Percentiles rank a stretch among this genome's conserved stretches.
phyloP scores from a whole-genome alignment of 257 asterid genomes.

The Salvia rosmarinus region DNA sequence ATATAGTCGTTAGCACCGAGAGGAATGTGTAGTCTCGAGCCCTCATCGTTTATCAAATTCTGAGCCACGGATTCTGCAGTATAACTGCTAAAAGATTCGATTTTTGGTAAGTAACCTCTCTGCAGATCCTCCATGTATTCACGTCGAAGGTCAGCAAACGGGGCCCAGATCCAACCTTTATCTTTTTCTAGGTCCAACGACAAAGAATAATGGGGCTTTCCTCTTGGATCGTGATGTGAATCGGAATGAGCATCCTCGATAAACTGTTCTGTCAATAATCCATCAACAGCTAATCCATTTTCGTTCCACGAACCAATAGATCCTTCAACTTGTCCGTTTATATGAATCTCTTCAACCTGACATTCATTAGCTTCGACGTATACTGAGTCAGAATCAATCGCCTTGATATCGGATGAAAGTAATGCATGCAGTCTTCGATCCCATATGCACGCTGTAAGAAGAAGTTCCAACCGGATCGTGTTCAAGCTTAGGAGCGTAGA shows the following conservation, averaged over 20 bases:
- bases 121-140: constrained; percentile 67
- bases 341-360: constrained; percentile 46
- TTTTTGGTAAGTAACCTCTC: constrained; percentile 63
- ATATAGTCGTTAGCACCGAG: constrained; percentile 63
- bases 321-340: constrained; percentile 44
- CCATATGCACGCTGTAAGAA: constrained; percentile 79
- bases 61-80: constrained; percentile 50
- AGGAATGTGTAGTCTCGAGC: constrained; percentile 80
- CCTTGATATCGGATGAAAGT: constrained; percentile 55
- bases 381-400: constrained; percentile 33
- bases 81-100: constrained; percentile 56
- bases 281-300: no score
- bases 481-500: constrained; percentile 67
- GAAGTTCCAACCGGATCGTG: constrained; percentile 64
- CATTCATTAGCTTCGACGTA: constrained; percentile 35
- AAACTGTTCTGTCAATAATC: no score
- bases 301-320: constrained; percentile 3
- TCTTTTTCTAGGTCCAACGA: constrained; percentile 44
- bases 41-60: constrained; percentile 61
- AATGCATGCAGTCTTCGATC: constrained; percentile 74
- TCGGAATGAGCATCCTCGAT: constrained; percentile 38
- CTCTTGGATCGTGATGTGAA: constrained; percentile 33
- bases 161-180: constrained; percentile 71
- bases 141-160: constrained; percentile 60
- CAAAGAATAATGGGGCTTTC: constrained; percentile 34